phyloP scores from a whole-genome alignment of 805 yeast genomes.

The Danielia oregonensis region DNA sequence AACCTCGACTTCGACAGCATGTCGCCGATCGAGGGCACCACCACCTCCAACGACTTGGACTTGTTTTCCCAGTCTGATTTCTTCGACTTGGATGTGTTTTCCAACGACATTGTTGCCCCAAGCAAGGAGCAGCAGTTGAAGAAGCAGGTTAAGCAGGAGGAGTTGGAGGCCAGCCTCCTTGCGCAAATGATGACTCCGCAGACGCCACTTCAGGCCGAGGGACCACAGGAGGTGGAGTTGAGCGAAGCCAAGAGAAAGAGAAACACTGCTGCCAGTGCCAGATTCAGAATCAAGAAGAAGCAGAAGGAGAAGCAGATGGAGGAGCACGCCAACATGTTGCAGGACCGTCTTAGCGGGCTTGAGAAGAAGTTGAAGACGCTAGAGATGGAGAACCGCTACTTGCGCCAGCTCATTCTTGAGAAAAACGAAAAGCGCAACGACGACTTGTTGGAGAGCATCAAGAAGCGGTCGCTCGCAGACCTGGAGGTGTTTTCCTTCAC shows the following conservation, averaged over 20 bases:
- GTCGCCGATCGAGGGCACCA: slow-evolving; percentile 17
- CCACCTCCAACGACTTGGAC: slow-evolving; percentile 30
- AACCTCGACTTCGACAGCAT: slow-evolving; percentile 35
- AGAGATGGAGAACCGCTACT: slow-evolving; percentile 89
- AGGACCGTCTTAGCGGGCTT: slow-evolving; percentile 58
- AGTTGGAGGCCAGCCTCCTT: background rate
- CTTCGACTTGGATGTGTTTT: slow-evolving; percentile 35
- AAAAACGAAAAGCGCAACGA: slow-evolving; percentile 46
- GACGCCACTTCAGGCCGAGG: background rate
- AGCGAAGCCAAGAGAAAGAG: slow-evolving; percentile 70
- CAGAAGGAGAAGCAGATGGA: slow-evolving; percentile 90
- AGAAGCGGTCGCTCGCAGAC: slow-evolving; percentile 22
- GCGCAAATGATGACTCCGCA: background rate
- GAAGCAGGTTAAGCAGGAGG: slow-evolving; percentile 5
- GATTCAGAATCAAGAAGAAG: slow-evolving; percentile 91
- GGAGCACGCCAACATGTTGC: slow-evolving; percentile 65
- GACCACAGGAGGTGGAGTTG: slow-evolving; percentile 1
- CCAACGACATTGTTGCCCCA: slow-evolving; percentile 16
- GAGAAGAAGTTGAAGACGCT: slow-evolving; percentile 76
- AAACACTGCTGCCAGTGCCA: slow-evolving; percentile 91
- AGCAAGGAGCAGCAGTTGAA: slow-evolving; percentile 6
- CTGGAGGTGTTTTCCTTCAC: slow-evolving; percentile 27
- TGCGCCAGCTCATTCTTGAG: slow-evolving; percentile 79
- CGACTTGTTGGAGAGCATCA: slow-evolving; percentile 25
- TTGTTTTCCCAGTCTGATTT: slow-evolving; percentile 38